These are phyloP conservation scores for Chaetomium strumarium DNA, from an alignment of 2,329 filamentous ascomycete species.

Conservation along the genomic window DNA sequence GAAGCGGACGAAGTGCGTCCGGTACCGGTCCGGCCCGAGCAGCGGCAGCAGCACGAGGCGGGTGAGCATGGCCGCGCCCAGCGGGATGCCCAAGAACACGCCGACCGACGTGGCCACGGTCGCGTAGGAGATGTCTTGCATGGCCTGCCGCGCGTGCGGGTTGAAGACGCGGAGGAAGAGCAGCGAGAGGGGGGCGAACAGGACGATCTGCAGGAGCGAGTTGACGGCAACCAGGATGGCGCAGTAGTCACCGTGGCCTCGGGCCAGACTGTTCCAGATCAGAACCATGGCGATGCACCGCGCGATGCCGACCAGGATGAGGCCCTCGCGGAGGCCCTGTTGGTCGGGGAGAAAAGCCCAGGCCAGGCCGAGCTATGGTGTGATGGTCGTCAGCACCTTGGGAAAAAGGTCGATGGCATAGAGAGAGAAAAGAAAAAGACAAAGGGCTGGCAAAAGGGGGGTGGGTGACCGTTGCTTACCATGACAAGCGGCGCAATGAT, in stretches of 20 bases:
- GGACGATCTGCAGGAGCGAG: constrained; percentile 66
- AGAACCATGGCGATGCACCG: constrained; percentile 82
- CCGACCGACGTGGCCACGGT: constrained; percentile 73
- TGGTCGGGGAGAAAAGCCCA: constrained; percentile 63
- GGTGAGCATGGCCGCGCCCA: constrained; percentile 73
- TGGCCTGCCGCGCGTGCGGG: constrained; percentile 32
- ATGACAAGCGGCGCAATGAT: constrained; percentile 76
- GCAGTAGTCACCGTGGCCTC: constrained; percentile 63
- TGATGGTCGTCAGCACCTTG: constrained; percentile 47
- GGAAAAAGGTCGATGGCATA: not conserved
- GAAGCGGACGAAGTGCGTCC: constrained; percentile 62
- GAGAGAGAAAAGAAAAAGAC: not conserved
- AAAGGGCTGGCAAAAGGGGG: not conserved
- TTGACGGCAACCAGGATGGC: constrained; percentile 57
- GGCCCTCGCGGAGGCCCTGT: constrained; percentile 52
- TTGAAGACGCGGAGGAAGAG: constrained; percentile 64
- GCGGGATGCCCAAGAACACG: constrained; percentile 78
- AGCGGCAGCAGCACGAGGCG: constrained; percentile 55
- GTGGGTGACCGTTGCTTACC: constrained; percentile 42
- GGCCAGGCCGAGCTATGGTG: constrained; percentile 78
- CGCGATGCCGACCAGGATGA: constrained; percentile 78
- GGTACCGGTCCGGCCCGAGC: constrained; percentile 56
- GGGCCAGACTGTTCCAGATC: constrained; percentile 54
- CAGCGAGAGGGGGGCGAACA: constrained; percentile 64
- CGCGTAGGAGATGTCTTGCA: constrained; percentile 47